Conservation (phyloP, 257 asterid species). For the Rauvolfia tetraphylla region DNA sequence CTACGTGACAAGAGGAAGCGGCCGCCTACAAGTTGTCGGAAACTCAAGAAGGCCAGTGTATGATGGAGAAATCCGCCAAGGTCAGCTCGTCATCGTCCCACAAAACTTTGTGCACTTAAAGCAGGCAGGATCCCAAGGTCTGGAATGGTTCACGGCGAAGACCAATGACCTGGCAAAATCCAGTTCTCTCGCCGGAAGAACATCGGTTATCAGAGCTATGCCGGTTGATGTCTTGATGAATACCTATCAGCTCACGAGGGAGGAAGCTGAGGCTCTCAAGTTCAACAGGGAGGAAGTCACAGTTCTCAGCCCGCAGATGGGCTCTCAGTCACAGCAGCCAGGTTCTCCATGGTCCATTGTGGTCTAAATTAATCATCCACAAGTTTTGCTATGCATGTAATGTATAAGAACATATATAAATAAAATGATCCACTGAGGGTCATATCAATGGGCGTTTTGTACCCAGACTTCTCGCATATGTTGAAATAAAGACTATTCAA, state of each 20-base stretch:
- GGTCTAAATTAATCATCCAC: neutral
- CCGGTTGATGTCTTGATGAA: slow-evolving; percentile 57
- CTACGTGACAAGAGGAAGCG: slow-evolving; percentile 45
- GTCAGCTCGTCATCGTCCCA: slow-evolving; percentile 54
- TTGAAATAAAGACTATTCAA: too few species aligned
- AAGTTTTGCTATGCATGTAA: neutral
- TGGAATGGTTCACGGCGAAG: slow-evolving; percentile 59
- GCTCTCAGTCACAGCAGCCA: neutral
- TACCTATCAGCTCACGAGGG: slow-evolving; percentile 31
- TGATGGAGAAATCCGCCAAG: slow-evolving; percentile 47
- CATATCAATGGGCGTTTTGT: neutral
- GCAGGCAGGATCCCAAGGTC: slow-evolving; percentile 47
- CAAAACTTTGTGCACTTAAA: slow-evolving; percentile 46
- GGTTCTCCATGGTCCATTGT: neutral
- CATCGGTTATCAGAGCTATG: slow-evolving; percentile 43
- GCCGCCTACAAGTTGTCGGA: slow-evolving; percentile 49
- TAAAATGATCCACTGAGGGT: neutral
- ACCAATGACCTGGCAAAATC: slow-evolving; percentile 48
- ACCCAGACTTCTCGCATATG: too few species aligned
- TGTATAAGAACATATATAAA: slow-evolving; percentile 3
- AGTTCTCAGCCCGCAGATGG: slow-evolving; percentile 10
- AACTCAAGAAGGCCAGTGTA: slow-evolving; percentile 32
- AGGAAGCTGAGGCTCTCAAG: slow-evolving; percentile 46
- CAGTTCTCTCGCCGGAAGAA: slow-evolving; percentile 45
- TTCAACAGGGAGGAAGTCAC: slow-evolving; percentile 41